These are phyloP conservation scores for Stagonosporopsis cucurbitacearum DNA, from an alignment of 2,329 filamentous ascomycete species.

Conservation along the genomic window DNA sequence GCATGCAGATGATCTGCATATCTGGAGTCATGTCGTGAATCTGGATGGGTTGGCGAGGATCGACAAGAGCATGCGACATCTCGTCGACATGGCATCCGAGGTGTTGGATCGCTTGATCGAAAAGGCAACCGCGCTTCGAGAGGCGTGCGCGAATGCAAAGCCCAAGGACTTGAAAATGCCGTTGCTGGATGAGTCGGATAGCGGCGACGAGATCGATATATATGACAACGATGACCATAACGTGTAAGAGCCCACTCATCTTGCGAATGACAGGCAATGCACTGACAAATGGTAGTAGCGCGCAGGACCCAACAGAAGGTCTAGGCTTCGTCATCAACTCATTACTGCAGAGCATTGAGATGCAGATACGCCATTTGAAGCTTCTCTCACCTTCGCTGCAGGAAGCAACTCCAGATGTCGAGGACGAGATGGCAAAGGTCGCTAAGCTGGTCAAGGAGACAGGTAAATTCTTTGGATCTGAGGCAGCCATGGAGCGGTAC, in stretches of 20 bases:
- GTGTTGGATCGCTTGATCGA: slow-evolving; percentile 24
- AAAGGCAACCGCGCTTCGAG: slow-evolving; percentile 18
- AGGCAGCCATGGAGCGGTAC: slow-evolving; percentile 23
- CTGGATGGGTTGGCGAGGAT: slow-evolving; percentile 25
- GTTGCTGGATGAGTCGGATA: slow-evolving; percentile 13
- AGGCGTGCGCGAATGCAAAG: slow-evolving; percentile 24
- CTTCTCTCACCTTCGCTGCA: slow-evolving; percentile 32
- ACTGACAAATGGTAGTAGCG: slow-evolving; percentile 15
- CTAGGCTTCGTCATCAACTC: slow-evolving; percentile 30
- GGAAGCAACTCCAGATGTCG: slow-evolving; percentile 31
- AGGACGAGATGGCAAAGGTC: slow-evolving; percentile 27
- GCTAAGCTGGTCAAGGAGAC: slow-evolving; percentile 26
- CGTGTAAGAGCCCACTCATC: not conserved
- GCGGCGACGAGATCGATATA: slow-evolving; percentile 16
- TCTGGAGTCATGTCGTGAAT: slow-evolving; percentile 31
- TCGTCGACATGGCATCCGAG: slow-evolving; percentile 25
- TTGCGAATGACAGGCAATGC: too few relatives aligned
- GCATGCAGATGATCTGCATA: slow-evolving; percentile 30
- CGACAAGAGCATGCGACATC: slow-evolving; percentile 20
- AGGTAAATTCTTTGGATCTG: slow-evolving; percentile 30
- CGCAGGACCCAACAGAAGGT: slow-evolving; percentile 26
- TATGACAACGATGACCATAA: slow-evolving; percentile 16
- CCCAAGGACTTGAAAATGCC: slow-evolving; percentile 33
- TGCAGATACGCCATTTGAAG: slow-evolving; percentile 34
- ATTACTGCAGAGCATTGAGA: slow-evolving; percentile 30